A percentile compares a stretch with the other conserved stretches of the same genome.
These are phyloP conservation scores for Xerophyta viscosa DNA, from an alignment of 106 monocot genomes.

Conservation along the genomic window DNA sequence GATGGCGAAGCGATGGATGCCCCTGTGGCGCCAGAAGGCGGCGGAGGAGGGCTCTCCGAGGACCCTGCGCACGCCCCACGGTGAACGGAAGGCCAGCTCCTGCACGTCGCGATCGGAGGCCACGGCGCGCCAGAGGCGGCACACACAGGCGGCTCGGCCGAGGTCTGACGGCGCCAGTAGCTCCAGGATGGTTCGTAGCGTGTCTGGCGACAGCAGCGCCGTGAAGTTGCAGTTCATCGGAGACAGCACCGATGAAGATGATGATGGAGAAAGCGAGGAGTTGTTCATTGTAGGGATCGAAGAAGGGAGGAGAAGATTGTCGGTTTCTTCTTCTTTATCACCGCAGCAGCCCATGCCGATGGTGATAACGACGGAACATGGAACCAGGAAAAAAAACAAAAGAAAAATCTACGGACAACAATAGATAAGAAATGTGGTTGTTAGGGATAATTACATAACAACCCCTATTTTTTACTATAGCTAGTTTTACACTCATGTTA, in stretches of 20 bases:
- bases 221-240: conserved; percentile 39
- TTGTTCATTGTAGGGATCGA: neutral
- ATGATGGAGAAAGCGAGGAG: neutral
- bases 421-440: no score
- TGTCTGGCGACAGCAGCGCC: conserved; percentile 33
- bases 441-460: no score
- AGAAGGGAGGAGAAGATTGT: neutral
- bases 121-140: conserved; percentile 52
- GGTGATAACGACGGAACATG: no score
- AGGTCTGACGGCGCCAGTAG: conserved; percentile 55
- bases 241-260: conserved; percentile 15
- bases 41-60: conserved; percentile 56
- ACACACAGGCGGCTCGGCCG: conserved; percentile 77
- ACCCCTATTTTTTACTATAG: no score
- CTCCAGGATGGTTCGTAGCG: conserved; percentile 60
- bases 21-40: conserved; percentile 63
- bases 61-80: conserved; percentile 47
- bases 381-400: no score
- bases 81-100: conserved; percentile 51
- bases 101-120: conserved; percentile 56
- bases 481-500: no score
- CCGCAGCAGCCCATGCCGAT: conserved; percentile 29
- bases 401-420: no score
- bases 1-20: conserved; percentile 63
- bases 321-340: conserved; percentile 6